Evolutionary conservation across 305 asterid species (phyloP), one percentile per base, ranked within the genome.

Genomic region (Fraxinus angustifolia): DNA sequence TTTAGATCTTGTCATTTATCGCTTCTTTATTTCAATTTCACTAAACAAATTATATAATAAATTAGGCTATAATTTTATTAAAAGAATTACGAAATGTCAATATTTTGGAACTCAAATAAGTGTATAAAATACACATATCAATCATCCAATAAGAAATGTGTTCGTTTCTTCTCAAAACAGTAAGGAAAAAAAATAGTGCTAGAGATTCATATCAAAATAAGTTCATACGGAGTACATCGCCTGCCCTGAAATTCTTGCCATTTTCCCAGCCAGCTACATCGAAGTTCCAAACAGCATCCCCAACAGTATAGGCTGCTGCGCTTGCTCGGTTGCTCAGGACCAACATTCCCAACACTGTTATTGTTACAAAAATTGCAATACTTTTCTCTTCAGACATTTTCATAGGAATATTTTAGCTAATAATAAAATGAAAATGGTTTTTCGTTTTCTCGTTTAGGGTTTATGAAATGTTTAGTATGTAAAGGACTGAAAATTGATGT

Each of bases 261-360:
- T 71, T 82, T 68, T 79, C 85, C 90, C 92, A 87, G 8, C 85
- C 84, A 1, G 76, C 78, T 1, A 79, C 67, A 0, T 8, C 16
- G 19, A 80, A 85, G 8, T 8, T 28, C 90, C 90, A 89, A 36
- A 88, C 0, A 4, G 77, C 36, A 65, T 74, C 91, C 34, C 90
- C 90, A 5, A 86, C 92, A 6, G 35, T 83, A 56, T 77, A 85
- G 42, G 31, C 84, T 19, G 79, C 30, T 79, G 88, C 85, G 16
- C 34, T 56, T 23, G 82, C 84, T 40, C 28, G 17, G 4, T 30
- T 53, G 40, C 65, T 73, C 7, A 68, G 83, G 31, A 79, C 19
- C 26, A 87, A 5, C 8, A 82, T 12, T 28, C 80, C 79, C 5
- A 79, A 16, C 0, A 85, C 0, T 45, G 80, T 3, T 4, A 65